These are phyloP conservation scores for Cyclanthera cordifolia DNA, from an alignment of 306 rosid species.

Conservation along the genomic window DNA sequence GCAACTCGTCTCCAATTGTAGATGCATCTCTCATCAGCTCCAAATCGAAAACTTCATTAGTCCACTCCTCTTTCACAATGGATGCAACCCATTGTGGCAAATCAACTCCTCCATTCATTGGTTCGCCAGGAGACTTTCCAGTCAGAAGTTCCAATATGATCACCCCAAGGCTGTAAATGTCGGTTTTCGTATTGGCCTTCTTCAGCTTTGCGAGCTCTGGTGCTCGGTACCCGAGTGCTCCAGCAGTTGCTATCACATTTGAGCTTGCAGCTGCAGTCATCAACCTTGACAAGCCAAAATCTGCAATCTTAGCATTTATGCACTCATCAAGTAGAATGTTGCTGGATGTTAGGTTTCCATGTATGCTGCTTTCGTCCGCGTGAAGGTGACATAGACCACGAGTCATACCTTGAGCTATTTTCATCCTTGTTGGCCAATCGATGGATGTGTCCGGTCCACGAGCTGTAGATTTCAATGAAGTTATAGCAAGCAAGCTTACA, in stretches of 20 bases:
- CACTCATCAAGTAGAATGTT: slow-evolving; percentile 58
- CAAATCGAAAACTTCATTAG: slow-evolving; percentile 83
- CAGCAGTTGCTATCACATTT: slow-evolving; percentile 75
- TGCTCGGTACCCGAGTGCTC: slow-evolving; percentile 66
- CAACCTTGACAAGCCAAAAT: slow-evolving; percentile 65
- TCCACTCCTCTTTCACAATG: slow-evolving; percentile 78
- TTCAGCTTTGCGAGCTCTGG: slow-evolving; percentile 76
- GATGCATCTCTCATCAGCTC: slow-evolving; percentile 70
- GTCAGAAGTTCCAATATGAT: slow-evolving; percentile 75
- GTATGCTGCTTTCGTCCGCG: slow-evolving; percentile 42
- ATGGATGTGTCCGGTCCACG: slow-evolving; percentile 55
- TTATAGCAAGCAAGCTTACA: neutral
- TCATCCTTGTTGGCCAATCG: slow-evolving; percentile 85
- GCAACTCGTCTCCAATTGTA: slow-evolving; percentile 51
- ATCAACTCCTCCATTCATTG: slow-evolving; percentile 54
- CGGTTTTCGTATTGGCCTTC: slow-evolving; percentile 43
- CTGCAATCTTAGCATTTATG: slow-evolving; percentile 56
- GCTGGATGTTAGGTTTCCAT: slow-evolving; percentile 77
- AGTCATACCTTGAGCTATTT: slow-evolving; percentile 56
- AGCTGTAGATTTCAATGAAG: slow-evolving; percentile 31
- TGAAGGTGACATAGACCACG: slow-evolving; percentile 50
- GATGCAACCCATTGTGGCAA: slow-evolving; percentile 94
- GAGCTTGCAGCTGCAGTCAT: slow-evolving; percentile 73
- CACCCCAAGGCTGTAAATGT: slow-evolving; percentile 68
- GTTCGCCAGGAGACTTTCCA: slow-evolving; percentile 73